phyloP scores from a whole-genome alignment of 345 rosid genomes.

The Camelina hispida region DNA sequence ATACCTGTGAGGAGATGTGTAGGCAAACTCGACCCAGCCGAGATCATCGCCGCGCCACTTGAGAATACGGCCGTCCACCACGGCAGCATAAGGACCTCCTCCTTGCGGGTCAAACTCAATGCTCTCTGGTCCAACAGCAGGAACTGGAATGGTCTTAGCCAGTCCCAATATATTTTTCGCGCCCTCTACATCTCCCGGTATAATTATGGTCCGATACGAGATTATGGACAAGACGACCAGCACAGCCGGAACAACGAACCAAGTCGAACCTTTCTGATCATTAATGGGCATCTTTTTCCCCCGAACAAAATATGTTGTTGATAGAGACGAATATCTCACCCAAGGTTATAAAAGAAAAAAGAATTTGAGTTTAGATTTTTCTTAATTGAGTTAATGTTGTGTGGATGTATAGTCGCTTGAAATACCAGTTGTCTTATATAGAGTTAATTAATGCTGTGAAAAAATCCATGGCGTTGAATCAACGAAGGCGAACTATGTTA shows the following conservation, averaged over 20 bases:
- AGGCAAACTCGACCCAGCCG: slow-evolving; percentile 68
- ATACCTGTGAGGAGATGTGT: slow-evolving; percentile 59
- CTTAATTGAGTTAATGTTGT: not conserved
- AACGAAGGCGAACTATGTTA: not conserved
- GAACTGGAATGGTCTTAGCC: slow-evolving; percentile 39
- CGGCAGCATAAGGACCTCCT: slow-evolving; percentile 43
- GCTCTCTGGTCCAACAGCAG: slow-evolving; percentile 45
- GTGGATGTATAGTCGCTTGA: slow-evolving; percentile 6
- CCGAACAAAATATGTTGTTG: not conserved
- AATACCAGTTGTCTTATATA: not conserved
- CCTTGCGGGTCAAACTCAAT: slow-evolving; percentile 41
- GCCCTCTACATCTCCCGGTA: slow-evolving; percentile 12
- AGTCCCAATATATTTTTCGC: slow-evolving; percentile 14
- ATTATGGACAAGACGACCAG: slow-evolving; percentile 16
- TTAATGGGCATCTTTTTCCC: slow-evolving; percentile 18
- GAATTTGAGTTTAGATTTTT: not conserved
- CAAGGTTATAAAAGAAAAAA: not conserved
- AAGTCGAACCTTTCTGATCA: slow-evolving; percentile 6
- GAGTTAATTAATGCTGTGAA: not conserved
- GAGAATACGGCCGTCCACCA: slow-evolving; percentile 43
- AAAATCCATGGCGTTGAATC: not conserved
- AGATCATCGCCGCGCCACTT: slow-evolving; percentile 43
- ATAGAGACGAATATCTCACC: slow-evolving; percentile 2
- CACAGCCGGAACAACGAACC: slow-evolving; percentile 17
- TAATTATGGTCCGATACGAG: not conserved